Evolutionary conservation across 2,329 filamentous ascomycete genomes (phyloP).

Genomic region (Dendrostoma leiphaemia): DNA sequence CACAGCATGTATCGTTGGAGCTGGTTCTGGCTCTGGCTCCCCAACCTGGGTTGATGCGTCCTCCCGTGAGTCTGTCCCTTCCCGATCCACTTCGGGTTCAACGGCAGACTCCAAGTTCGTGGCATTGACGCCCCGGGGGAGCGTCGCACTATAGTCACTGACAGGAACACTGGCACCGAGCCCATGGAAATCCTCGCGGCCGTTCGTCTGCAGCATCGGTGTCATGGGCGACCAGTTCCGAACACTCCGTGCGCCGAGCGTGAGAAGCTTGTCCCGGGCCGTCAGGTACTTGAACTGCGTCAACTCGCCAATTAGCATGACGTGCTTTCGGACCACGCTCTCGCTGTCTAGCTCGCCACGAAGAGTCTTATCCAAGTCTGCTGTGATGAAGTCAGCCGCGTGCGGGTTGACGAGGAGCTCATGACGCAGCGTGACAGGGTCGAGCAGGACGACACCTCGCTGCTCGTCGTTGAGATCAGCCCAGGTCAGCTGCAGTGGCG

Average conservation of each 20-base stretch:
- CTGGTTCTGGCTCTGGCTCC: background rate
- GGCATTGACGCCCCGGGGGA: background rate
- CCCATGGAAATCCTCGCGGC: background rate
- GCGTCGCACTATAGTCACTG: conserved; percentile 19
- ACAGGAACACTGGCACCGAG: conserved; percentile 23
- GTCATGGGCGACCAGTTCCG: conserved; percentile 25
- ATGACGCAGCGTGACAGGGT: conserved; percentile 28
- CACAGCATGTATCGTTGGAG: background rate
- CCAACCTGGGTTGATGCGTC: background rate
- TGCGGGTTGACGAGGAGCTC: conserved; percentile 28
- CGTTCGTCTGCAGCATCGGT: conserved; percentile 11
- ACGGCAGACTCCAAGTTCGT: background rate
- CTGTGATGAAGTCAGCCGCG: conserved; percentile 26
- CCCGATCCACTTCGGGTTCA: background rate
- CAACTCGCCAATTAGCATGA: conserved; percentile 29
- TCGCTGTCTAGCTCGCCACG: conserved; percentile 18
- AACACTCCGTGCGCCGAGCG: conserved; percentile 27
- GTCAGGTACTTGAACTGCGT: conserved; percentile 25
- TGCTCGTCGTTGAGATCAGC: conserved; percentile 28
- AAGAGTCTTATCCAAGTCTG: conserved; percentile 23
- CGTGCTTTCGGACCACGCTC: conserved; percentile 26
- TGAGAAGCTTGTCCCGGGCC: conserved; percentile 27
- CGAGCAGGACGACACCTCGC: conserved; percentile 28
- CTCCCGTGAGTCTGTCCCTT: background rate
- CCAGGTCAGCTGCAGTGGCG: conserved; percentile 32